Conservation (phyloP, 2,329 filamentous ascomycete genomes). For the Exophiala dermatitidis region DNA sequence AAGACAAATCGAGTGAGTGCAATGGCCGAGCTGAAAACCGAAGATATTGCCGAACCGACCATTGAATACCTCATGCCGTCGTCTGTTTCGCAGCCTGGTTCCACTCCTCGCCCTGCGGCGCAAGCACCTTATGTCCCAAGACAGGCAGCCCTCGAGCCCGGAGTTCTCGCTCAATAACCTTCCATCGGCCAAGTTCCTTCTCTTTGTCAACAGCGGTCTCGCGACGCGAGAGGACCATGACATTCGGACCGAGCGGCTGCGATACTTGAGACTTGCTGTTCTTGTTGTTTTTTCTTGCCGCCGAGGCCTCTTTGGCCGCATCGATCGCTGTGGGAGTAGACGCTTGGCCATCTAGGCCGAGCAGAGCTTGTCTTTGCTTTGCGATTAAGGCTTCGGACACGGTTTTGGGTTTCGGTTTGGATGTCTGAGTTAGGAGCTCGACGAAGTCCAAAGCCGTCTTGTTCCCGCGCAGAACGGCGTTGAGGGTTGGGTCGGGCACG, state of each 20-base stretch:
- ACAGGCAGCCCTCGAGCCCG: conserved; percentile 55
- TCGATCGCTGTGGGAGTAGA: background rate
- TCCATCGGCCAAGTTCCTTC: conserved; percentile 65
- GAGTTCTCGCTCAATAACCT: conserved; percentile 68
- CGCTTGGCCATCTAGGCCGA: background rate
- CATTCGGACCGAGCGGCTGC: conserved; percentile 47
- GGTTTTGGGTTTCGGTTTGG: conserved; percentile 49
- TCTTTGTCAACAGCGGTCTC: conserved; percentile 67
- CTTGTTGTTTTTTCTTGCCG: background rate
- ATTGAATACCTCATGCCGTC: background rate
- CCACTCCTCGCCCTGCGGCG: background rate
- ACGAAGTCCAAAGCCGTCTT: conserved; percentile 47
- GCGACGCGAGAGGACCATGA: conserved; percentile 58
- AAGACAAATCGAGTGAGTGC: too few species aligned
- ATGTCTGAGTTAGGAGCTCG: conserved; percentile 30
- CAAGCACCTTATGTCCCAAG: conserved; percentile 33
- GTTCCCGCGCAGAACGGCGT: conserved; percentile 47
- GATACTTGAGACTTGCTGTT: conserved; percentile 1
- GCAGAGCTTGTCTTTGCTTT: conserved; percentile 12
- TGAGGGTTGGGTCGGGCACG: conserved; percentile 63
- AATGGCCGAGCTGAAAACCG: too few species aligned
- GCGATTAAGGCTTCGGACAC: conserved; percentile 13
- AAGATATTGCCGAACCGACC: background rate
- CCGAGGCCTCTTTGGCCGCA: background rate
- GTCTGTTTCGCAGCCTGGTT: background rate